Conservation (phyloP, 2,329 filamentous ascomycete species). For the Venturia asperata region DNA sequence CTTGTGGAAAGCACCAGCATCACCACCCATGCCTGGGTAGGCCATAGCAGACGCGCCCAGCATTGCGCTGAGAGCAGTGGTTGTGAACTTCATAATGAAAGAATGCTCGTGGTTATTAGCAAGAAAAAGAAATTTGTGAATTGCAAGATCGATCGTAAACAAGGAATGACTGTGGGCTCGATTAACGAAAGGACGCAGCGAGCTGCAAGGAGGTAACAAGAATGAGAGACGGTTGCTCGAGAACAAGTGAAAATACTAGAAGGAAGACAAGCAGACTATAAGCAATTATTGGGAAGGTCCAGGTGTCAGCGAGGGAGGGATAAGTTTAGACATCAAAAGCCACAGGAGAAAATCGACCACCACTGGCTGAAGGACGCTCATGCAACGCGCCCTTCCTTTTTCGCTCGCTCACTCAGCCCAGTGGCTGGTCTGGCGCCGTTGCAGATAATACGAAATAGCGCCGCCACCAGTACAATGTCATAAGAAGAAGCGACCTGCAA, state of each 20-base stretch:
- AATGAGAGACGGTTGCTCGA: not conserved
- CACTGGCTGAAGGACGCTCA: conserved; percentile 2
- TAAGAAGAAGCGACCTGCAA: not conserved
- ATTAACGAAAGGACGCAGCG: conserved; percentile 17
- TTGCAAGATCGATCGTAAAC: not conserved
- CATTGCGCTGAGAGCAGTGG: conserved; percentile 1
- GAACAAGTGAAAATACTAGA: not conserved
- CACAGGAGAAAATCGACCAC: conserved; percentile 10
- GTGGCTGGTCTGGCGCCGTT: not conserved
- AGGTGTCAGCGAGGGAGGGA: conserved; percentile 3
- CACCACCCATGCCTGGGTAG: conserved; percentile 14
- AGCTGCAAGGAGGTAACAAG: conserved; percentile 13
- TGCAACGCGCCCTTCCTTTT: conserved; percentile 13
- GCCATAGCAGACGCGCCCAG: not conserved
- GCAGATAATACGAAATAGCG: conserved; percentile 1
- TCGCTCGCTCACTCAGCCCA: conserved; percentile 11
- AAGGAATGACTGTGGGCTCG: conserved; percentile 9
- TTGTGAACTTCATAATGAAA: conserved; percentile 13
- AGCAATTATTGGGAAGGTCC: not conserved
- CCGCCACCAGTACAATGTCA: not conserved
- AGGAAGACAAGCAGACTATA: conserved; percentile 3
- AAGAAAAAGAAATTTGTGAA: not conserved
- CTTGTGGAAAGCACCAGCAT: conserved; percentile 12
- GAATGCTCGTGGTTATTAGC: not conserved
- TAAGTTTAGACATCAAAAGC: conserved; percentile 8